phyloP scores from a whole-genome alignment of 192 early-diverging fungal genomes.

The Linnemannia elongata region DNA sequence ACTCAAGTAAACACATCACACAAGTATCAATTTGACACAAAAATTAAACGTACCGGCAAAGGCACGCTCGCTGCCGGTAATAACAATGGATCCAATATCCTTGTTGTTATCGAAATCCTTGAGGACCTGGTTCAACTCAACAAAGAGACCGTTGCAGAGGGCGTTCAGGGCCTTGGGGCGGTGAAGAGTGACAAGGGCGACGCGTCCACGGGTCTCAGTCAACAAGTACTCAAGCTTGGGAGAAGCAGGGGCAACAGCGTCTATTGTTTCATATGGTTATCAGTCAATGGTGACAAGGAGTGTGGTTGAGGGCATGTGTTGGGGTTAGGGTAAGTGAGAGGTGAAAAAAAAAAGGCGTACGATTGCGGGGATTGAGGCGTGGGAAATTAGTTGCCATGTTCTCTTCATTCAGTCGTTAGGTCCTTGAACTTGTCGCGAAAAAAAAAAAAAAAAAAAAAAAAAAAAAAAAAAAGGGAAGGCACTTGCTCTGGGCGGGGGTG shows the following conservation, averaged over 20 bases:
- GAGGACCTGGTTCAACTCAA: slow-evolving; percentile 92
- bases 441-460: neutral
- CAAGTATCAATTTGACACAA: neutral
- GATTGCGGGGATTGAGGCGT: slow-evolving; percentile 11
- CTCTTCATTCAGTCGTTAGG: neutral
- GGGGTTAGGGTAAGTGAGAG: neutral
- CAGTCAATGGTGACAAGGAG: neutral
- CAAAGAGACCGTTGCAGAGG: slow-evolving; percentile 91
- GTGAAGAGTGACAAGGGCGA: slow-evolving; percentile 92
- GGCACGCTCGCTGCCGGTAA: slow-evolving; percentile 95
- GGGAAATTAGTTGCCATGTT: slow-evolving; percentile 31
- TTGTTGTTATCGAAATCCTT: slow-evolving; percentile 81
- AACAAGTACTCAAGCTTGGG: slow-evolving; percentile 64
- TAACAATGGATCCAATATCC: slow-evolving; percentile 89
- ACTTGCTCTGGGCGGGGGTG: slow-evolving; percentile 49
- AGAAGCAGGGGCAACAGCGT: slow-evolving; percentile 44
- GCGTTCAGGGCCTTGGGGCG: slow-evolving; percentile 98
- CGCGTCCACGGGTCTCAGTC: slow-evolving; percentile 80
- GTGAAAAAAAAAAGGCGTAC: neutral
- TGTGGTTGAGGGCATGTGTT: neutral
- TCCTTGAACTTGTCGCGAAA: neutral
- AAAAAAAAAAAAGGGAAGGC: neutral
- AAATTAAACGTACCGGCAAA: slow-evolving; percentile 85
- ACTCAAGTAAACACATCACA: neutral
- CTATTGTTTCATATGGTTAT: slow-evolving; percentile 7